Percentiles rank a stretch among this genome's conserved stretches.
Evolutionary conservation across 345 rosid genomes (phyloP).

Genomic region (Viola odorata): DNA sequence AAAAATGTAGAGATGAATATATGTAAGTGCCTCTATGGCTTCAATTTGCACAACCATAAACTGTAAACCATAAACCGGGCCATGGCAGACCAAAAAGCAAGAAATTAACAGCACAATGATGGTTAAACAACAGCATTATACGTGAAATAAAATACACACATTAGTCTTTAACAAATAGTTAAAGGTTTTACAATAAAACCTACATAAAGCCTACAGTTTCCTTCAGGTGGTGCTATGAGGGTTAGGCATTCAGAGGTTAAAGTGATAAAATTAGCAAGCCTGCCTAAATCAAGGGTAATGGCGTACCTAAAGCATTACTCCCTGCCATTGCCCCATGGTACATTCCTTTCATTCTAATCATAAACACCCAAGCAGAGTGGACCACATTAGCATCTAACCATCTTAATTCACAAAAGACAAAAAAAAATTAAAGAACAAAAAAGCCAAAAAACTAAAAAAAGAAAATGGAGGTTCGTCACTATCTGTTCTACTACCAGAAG

Average conservation of each 20-base stretch:
- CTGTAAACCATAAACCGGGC: not conserved
- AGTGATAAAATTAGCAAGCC: constrained; percentile 21
- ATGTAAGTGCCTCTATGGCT: not conserved
- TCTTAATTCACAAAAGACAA: constrained; percentile 36
- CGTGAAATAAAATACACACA: constrained; percentile 1
- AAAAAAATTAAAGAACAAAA: too few species aligned
- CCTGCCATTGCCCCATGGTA: constrained; percentile 35
- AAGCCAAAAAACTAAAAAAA: constrained; percentile 14
- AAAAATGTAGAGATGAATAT: too few species aligned
- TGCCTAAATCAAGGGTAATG: constrained; percentile 35
- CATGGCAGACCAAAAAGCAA: not conserved
- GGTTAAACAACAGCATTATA: constrained; percentile 9
- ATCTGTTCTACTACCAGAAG: constrained; percentile 41
- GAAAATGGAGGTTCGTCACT: constrained; percentile 30
- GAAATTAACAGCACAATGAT: constrained; percentile 4
- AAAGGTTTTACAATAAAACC: constrained; percentile 24
- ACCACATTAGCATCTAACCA: constrained; percentile 38
- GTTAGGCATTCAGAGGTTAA: constrained; percentile 29
- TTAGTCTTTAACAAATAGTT: constrained; percentile 1
- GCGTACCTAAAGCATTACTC: constrained; percentile 44
- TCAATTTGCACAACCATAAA: not conserved
- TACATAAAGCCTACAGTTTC: too few species aligned
- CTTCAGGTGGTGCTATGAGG: constrained; percentile 19
- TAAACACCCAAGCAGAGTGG: constrained; percentile 21
- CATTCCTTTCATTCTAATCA: constrained; percentile 44